phyloP scores from a whole-genome alignment of 768 basidiomycete genomes.

The Mycena galopus region DNA sequence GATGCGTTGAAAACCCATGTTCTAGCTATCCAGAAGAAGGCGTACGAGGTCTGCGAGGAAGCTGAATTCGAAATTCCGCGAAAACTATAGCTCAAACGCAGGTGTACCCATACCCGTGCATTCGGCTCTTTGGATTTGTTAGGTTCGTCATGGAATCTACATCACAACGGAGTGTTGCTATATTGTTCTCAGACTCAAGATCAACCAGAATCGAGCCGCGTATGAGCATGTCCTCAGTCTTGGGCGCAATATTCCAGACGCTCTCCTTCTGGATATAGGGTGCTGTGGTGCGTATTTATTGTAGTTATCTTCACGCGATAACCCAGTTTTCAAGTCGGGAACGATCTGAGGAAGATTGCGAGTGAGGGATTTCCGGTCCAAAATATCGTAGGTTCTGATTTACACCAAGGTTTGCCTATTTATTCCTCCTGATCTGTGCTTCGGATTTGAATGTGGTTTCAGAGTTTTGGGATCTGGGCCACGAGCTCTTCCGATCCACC shows the following conservation, averaged over 20 bases:
- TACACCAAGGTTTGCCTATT: conserved; percentile 33
- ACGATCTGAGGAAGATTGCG: conserved; percentile 54
- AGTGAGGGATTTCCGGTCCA: conserved; percentile 55
- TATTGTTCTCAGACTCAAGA: not conserved
- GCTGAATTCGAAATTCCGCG: too few species aligned
- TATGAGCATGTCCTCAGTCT: conserved; percentile 50
- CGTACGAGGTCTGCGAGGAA: conserved; percentile 43
- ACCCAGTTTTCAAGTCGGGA: conserved; percentile 50
- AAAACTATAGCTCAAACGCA: too few species aligned
- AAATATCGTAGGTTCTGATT: conserved; percentile 53
- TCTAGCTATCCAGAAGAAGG: conserved; percentile 51
- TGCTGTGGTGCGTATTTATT: conserved; percentile 54
- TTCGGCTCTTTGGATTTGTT: conserved; percentile 45
- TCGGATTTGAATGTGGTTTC: not conserved
- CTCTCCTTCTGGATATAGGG: conserved; percentile 58
- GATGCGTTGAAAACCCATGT: conserved; percentile 56
- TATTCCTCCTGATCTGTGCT: not conserved
- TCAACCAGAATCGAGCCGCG: conserved; percentile 30
- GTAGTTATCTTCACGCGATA: not conserved
- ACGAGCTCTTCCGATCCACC: conserved; percentile 68
- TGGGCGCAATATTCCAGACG: conserved; percentile 37
- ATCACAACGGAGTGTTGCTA: not conserved
- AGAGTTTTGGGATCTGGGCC: conserved; percentile 75
- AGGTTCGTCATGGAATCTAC: conserved; percentile 34
- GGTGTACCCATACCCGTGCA: conserved; percentile 53